Conservation (phyloP, 2,329 filamentous ascomycete species). For the Pestalotiopsis sp. region DNA sequence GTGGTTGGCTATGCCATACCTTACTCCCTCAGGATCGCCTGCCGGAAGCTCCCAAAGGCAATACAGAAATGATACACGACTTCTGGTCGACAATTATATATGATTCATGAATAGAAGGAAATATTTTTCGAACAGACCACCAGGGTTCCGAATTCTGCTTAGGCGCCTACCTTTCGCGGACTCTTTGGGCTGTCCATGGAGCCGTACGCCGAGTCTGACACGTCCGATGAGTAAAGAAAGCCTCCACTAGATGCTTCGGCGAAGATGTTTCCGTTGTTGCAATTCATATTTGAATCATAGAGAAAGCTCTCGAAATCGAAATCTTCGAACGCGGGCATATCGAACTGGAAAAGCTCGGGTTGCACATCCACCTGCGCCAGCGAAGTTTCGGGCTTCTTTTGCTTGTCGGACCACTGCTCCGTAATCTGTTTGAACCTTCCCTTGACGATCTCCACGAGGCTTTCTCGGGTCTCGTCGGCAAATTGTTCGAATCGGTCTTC, state of each 20-base stretch:
- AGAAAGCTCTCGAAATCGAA: not conserved
- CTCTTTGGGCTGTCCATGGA: conserved; percentile 8
- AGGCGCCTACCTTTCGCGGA: not conserved
- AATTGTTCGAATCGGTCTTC: conserved; percentile 2
- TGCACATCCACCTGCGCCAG: not conserved
- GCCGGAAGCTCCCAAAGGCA: no score
- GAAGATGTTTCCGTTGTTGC: not conserved
- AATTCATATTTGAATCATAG: not conserved
- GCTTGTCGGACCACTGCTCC: not conserved
- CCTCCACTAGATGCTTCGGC: not conserved
- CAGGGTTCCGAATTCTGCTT: not conserved
- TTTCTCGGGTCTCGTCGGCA: not conserved
- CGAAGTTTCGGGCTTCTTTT: not conserved
- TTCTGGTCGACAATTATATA: no score
- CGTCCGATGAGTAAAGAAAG: not conserved
- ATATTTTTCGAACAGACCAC: no score
- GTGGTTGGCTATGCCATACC: no score
- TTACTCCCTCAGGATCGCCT: no score
- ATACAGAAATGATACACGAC: no score
- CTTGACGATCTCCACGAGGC: conserved; percentile 3
- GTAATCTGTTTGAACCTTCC: not conserved
- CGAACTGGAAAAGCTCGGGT: not conserved
- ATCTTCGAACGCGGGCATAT: not conserved
- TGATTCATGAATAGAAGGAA: no score
- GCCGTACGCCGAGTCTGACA: conserved; percentile 5